Percentiles rank a stretch among this genome's conserved stretches.
Evolutionary conservation across 2,329 filamentous ascomycete species (phyloP).

Genomic region (Meredithiella fracta): DNA sequence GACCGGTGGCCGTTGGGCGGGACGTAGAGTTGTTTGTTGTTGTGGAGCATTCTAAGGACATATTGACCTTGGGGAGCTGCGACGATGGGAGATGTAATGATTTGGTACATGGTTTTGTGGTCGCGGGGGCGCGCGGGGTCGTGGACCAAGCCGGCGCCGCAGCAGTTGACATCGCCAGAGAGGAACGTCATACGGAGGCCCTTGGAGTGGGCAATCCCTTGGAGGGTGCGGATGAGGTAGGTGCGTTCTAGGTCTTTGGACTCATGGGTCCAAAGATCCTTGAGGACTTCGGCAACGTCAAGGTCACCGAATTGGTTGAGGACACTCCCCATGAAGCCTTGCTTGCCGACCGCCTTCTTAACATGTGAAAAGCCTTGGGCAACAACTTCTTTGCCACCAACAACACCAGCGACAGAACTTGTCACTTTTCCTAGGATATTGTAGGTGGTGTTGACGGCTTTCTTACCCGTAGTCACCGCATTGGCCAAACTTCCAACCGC

Average conservation of each 20-base stretch:
- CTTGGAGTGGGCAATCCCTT: constrained; percentile 90
- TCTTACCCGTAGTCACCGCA: constrained; percentile 87
- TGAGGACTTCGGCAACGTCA: constrained; percentile 81
- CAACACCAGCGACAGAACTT: constrained; percentile 84
- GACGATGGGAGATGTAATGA: constrained; percentile 85
- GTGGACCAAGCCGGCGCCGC: constrained; percentile 83
- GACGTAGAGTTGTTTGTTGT: constrained; percentile 79
- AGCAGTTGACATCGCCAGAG: constrained; percentile 79
- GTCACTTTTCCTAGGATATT: constrained; percentile 92
- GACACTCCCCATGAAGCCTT: constrained; percentile 86
- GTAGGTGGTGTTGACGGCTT: constrained; percentile 89
- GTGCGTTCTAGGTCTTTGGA: constrained; percentile 94
- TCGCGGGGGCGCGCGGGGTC: constrained; percentile 81
- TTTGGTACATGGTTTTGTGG: constrained; percentile 98
- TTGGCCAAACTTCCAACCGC: constrained; percentile 81
- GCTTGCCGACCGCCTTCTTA: constrained; percentile 92
- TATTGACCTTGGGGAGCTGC: constrained; percentile 74
- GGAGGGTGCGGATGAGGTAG: constrained; percentile 86
- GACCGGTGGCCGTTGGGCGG: constrained; percentile 71
- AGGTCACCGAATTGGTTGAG: constrained; percentile 93
- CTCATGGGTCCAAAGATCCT: constrained; percentile 97
- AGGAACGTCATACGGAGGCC: constrained; percentile 93
- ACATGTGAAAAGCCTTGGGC: constrained; percentile 85
- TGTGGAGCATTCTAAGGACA: constrained; percentile 87
- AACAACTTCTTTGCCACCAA: constrained; percentile 86